phyloP scores from a whole-genome alignment of 352 stramenopile species.

The Pythium sukuiense region DNA sequence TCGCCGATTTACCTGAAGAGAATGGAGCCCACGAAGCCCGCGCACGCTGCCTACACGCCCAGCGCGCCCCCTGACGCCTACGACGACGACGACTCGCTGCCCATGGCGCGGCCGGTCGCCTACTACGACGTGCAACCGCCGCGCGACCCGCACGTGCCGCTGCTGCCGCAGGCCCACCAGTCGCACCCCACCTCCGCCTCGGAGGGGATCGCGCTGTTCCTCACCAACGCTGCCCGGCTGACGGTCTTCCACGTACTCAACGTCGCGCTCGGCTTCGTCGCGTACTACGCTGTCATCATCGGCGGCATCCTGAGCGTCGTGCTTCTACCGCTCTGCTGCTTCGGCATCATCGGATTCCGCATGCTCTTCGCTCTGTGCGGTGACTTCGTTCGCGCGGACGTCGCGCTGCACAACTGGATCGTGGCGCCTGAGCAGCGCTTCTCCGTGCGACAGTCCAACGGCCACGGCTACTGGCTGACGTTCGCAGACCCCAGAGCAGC shows the following conservation, averaged over 20 bases:
- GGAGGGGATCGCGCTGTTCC: not conserved
- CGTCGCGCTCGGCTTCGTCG: constrained; percentile 16
- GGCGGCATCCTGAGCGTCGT: constrained; percentile 2
- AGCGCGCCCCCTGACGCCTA: not conserved
- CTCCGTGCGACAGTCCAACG: not conserved
- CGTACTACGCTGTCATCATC: constrained; percentile 6
- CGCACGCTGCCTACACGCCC: not conserved
- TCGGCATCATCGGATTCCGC: constrained; percentile 20
- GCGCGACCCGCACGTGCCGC: not conserved
- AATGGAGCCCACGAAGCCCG: not conserved
- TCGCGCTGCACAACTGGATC: constrained; percentile 23
- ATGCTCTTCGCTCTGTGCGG: constrained; percentile 6
- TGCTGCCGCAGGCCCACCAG: not conserved
- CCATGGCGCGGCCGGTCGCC: constrained; percentile 1
- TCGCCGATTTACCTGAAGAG: not conserved
- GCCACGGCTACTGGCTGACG: not conserved
- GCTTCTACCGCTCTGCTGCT: constrained; percentile 20
- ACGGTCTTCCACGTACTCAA: constrained; percentile 17
- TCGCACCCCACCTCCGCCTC: not conserved
- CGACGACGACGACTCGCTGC: not conserved
- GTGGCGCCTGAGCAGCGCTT: not conserved
- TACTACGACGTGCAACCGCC: not conserved
- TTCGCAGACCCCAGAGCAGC: not conserved
- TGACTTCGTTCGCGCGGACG: constrained; percentile 13
- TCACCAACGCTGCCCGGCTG: constrained; percentile 2